Evolutionary conservation across 352 stramenopile species (phyloP), one percentile per base, ranked within the genome.

Genomic region (Elongisporangium anandrum): DNA sequence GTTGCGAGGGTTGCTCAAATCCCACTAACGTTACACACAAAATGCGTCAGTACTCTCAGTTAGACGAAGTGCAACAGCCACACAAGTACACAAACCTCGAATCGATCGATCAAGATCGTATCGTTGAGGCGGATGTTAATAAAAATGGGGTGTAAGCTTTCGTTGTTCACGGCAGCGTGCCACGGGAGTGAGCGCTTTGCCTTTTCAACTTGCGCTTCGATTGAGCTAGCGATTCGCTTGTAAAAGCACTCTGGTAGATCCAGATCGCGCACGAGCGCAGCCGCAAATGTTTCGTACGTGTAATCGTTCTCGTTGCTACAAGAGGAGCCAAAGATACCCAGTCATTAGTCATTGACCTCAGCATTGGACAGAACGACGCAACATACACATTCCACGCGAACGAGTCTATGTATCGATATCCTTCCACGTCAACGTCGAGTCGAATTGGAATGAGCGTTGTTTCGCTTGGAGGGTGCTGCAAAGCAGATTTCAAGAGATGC

Each of bases 41-140:
- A n/a, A n/a, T n/a, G n/a, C 55, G 38, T 23, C 41, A 17, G 52
- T 50, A 21, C n/a, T 29, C 19, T 29, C 52, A 39, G 10, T n/a
- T 4, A 23, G 4, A 13, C 19, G 4, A 4, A 49, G 45, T 50
- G 15, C 17, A 10, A 17, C 58, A 24, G 24, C 13, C 12, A n/a
- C 4, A 6, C 22, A 52, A 16, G 1, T 20, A 13, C 15, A 51
- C 68, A 17, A 29, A 80, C 71, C 66, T 93, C 84, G 64, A 93
- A 93, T 45, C 79, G 73, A 56, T 93, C 84, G 59, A 89, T 86
- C 39, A 90, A 78, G 54, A 93, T 78, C 39, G 84, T 91, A 64
- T 93, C 84, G 63, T 88, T 86, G 47, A 93, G 68, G 34, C 84
- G 81, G 50, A 93, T 66, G 61, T 93, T 93, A 66, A 93, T 87